These are phyloP conservation scores for Euphrasia arctica DNA, from an alignment of 305 asterid species.

Conservation along the genomic window DNA sequence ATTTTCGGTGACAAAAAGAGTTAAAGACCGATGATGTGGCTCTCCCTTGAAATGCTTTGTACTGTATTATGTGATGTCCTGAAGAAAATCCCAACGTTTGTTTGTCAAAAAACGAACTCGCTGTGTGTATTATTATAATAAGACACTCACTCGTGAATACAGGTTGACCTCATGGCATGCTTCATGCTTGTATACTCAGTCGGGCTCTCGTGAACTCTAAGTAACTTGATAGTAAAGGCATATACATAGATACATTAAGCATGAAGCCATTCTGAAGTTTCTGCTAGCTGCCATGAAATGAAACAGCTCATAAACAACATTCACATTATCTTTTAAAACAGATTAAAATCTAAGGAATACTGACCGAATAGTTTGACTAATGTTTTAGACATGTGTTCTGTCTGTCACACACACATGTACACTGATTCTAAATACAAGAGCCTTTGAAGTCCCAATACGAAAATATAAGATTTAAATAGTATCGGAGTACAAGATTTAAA, in stretches of 20 bases:
- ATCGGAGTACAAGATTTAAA: too few relatives aligned
- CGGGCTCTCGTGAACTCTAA: too few relatives aligned
- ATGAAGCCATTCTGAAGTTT: neutral
- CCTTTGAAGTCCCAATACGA: neutral
- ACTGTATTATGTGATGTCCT: neutral
- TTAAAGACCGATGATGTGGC: neutral
- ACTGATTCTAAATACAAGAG: neutral
- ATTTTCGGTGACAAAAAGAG: neutral
- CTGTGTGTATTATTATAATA: neutral
- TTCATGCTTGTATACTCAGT: too few relatives aligned
- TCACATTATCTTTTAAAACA: constrained; percentile 8
- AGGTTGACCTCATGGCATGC: too few relatives aligned
- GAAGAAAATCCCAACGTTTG: neutral
- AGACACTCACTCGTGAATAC: too few relatives aligned
- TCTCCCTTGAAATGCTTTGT: neutral
- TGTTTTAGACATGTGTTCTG: constrained; percentile 27
- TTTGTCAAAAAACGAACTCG: neutral
- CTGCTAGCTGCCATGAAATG: constrained; percentile 7
- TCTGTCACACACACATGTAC: constrained; percentile 22
- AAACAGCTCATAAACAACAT: constrained; percentile 23
- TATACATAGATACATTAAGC: neutral
- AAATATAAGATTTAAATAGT: too few relatives aligned
- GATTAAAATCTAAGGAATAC: constrained; percentile 20
- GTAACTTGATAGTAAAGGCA: too few relatives aligned
- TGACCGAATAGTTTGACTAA: constrained; percentile 25